phyloP scores from a whole-genome alignment of 1,284 basidiomycete species.

The Marasmius sp. region DNA sequence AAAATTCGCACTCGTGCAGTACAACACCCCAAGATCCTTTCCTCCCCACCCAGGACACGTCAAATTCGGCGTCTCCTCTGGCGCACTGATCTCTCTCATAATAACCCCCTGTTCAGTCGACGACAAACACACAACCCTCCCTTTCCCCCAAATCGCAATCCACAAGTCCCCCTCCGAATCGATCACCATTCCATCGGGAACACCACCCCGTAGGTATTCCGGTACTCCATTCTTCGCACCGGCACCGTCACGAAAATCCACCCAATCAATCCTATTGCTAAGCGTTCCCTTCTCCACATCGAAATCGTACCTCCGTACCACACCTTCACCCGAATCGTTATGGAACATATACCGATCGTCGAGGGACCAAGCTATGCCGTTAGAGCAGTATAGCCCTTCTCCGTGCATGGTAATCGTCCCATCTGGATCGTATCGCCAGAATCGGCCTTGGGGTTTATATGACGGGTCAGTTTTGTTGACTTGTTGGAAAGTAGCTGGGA shows the following conservation, averaged over 20 bases:
- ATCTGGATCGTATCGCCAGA: constrained; percentile 4
- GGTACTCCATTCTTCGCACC: neutral
- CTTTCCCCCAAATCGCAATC: constrained; percentile 4
- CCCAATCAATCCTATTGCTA: neutral
- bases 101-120: too few relatives aligned
- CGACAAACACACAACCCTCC: constrained; percentile 2
- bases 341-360: constrained; percentile 4
- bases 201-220: neutral
- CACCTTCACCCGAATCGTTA: constrained; percentile 1
- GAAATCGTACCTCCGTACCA: constrained; percentile 1
- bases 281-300: neutral
- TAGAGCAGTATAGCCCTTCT: constrained; percentile 1
- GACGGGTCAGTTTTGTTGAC: neutral
- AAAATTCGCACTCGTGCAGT: too few relatives aligned
- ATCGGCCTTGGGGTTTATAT: neutral
- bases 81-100: too few relatives aligned
- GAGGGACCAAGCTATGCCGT: constrained; percentile 3
- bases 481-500: neutral
- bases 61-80: too few relatives aligned
- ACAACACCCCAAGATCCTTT: too few relatives aligned
- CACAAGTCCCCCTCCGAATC: constrained; percentile 2
- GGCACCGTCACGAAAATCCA: neutral
- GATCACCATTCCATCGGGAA: constrained; percentile 3
- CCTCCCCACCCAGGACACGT: too few relatives aligned
- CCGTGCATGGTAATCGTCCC: constrained; percentile 1